Percentiles rank a stretch among this genome's conserved stretches.
phyloP scores from a whole-genome alignment of 2,329 filamentous ascomycete species.

The Celoporthe dispersa region DNA sequence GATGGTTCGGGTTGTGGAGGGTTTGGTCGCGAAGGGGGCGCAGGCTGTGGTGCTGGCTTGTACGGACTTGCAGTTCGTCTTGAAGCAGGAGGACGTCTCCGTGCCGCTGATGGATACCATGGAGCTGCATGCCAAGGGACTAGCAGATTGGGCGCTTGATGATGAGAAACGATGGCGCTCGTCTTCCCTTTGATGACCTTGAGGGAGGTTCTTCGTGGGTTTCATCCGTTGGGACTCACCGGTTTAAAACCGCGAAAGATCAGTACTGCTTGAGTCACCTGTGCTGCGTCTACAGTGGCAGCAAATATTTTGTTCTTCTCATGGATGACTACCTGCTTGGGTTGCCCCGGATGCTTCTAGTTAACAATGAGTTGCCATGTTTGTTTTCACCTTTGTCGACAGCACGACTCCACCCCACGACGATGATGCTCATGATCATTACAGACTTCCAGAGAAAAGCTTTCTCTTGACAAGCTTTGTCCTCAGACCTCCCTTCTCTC shows the following conservation, averaged over 20 bases:
- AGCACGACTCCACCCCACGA: neutral
- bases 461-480: neutral
- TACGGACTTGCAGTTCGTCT: slow-evolving; percentile 30
- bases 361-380: neutral
- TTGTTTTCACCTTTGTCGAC: neutral
- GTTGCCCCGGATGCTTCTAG: neutral
- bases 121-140: slow-evolving; percentile 30
- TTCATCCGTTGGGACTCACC: neutral
- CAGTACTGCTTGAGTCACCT: neutral
- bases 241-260: neutral
- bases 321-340: neutral
- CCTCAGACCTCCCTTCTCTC: neutral
- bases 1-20: slow-evolving; percentile 17
- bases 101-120: slow-evolving; percentile 30
- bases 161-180: neutral
- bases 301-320: neutral
- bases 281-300: neutral
- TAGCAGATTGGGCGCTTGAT: slow-evolving; percentile 27
- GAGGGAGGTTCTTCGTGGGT: neutral
- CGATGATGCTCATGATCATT: neutral
- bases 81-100: slow-evolving; percentile 26
- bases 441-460: neutral
- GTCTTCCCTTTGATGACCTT: neutral
- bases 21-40: slow-evolving; percentile 27
- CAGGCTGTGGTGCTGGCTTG: slow-evolving; percentile 30